Conservation (phyloP, 345 rosid genomes). For the Camelina neglecta region DNA sequence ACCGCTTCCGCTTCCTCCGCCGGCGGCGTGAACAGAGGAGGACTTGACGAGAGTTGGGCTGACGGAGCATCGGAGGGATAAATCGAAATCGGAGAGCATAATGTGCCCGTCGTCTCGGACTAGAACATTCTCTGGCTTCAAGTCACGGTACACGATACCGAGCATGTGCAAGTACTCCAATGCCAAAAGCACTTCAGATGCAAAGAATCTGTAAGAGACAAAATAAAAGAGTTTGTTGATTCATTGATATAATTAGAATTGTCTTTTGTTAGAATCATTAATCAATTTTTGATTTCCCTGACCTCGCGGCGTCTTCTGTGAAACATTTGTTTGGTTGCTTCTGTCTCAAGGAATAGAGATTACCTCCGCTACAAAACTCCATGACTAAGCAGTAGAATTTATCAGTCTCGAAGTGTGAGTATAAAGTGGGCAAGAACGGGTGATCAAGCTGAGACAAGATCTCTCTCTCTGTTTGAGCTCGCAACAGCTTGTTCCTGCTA, state of each 20-base stretch:
- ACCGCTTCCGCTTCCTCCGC: constrained; percentile 35
- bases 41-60: constrained; percentile 89
- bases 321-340: constrained; percentile 71
- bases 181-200: constrained; percentile 88
- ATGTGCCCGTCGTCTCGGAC: constrained; percentile 90
- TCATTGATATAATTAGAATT: not conserved
- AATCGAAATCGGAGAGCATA: constrained; percentile 91
- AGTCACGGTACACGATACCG: constrained; percentile 88
- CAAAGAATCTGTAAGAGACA: constrained; percentile 64
- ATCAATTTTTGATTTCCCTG: constrained; percentile 15
- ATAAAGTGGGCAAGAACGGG: constrained; percentile 69
- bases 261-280: not conserved
- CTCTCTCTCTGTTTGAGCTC: constrained; percentile 75
- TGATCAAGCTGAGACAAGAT: constrained; percentile 71
- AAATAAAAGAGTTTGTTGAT: not conserved
- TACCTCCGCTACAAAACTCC: constrained; percentile 84
- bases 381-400: constrained; percentile 70
- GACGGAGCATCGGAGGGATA: constrained; percentile 88
- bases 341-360: constrained; percentile 78
- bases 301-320: constrained; percentile 76
- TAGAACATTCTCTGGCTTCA: constrained; percentile 89
- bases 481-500: constrained; percentile 79
- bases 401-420: constrained; percentile 72
- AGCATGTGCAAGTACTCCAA: constrained; percentile 94
- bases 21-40: constrained; percentile 55